phyloP scores from a whole-genome alignment of 768 basidiomycete species.

The Serendipita indica region DNA sequence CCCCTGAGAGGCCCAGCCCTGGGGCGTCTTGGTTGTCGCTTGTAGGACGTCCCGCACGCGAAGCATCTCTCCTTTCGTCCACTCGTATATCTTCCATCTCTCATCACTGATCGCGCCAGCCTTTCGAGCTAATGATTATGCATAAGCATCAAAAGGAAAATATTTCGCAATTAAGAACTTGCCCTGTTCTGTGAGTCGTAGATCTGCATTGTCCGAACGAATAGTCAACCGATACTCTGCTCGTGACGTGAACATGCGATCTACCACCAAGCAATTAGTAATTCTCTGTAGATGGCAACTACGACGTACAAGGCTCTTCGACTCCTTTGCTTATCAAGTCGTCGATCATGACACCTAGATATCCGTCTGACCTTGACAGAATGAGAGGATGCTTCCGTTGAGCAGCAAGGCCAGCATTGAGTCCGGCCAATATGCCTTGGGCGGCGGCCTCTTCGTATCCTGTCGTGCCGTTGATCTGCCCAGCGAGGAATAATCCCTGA shows the following conservation, averaged over 20 bases:
- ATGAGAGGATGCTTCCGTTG: slow-evolving; percentile 39
- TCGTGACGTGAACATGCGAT: slow-evolving; percentile 87
- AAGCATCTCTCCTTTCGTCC: slow-evolving; percentile 24
- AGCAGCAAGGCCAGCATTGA: slow-evolving; percentile 70
- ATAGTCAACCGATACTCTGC: slow-evolving; percentile 84
- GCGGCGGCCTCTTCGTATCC: slow-evolving; percentile 92
- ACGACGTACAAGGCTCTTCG: slow-evolving; percentile 69
- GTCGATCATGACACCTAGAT: slow-evolving; percentile 82
- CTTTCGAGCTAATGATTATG: slow-evolving; percentile 22
- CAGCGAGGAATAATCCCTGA: slow-evolving; percentile 72
- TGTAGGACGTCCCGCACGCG: slow-evolving; percentile 25
- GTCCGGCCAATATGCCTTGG: slow-evolving; percentile 76
- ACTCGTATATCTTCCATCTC: slow-evolving; percentile 30
- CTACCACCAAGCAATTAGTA: slow-evolving; percentile 24
- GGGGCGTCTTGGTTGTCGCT: slow-evolving; percentile 27
- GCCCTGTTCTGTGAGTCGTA: slow-evolving; percentile 68
- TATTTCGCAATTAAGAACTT: slow-evolving; percentile 10
- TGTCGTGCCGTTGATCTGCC: slow-evolving; percentile 87
- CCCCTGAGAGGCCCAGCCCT: slow-evolving; percentile 32
- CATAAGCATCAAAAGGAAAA: too few species aligned
- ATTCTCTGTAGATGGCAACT: background rate
- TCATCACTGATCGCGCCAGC: slow-evolving; percentile 30
- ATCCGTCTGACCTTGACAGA: slow-evolving; percentile 73
- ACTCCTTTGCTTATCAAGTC: slow-evolving; percentile 79
- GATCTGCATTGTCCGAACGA: slow-evolving; percentile 78